Evolutionary conservation across 345 rosid genomes (phyloP).

Genomic region (Raphanus sativus): DNA sequence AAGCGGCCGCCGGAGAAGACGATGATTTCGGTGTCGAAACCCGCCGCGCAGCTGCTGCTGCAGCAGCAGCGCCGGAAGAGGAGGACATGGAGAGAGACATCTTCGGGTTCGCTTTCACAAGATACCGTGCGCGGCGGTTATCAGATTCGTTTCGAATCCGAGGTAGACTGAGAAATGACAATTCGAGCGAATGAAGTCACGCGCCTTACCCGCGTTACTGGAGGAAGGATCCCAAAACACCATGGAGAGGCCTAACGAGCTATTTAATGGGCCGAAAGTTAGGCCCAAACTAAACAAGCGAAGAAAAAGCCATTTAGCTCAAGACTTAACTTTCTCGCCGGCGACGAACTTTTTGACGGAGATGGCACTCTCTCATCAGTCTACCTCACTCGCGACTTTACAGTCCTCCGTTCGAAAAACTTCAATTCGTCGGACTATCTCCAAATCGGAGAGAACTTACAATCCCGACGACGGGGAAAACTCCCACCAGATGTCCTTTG

Average conservation of each 20-base stretch:
- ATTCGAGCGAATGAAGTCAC: conserved; percentile 10
- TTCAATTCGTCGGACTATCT: background rate
- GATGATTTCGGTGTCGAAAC: conserved; percentile 31
- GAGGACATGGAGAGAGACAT: conserved; percentile 42
- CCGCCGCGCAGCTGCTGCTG: conserved; percentile 23
- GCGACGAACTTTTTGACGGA: conserved; percentile 20
- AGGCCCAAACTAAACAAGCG: conserved; percentile 3
- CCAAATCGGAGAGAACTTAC: background rate
- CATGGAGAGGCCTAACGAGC: too few species aligned
- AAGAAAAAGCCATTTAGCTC: background rate
- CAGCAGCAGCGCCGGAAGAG: conserved; percentile 22
- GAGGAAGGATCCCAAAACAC: background rate
- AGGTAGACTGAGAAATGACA: background rate
- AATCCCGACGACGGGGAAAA: background rate
- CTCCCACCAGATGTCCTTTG: conserved; percentile 2
- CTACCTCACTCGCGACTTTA: background rate
- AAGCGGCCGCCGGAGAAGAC: conserved; percentile 21
- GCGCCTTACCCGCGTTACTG: conserved; percentile 35
- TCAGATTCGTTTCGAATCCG: conserved; percentile 19
- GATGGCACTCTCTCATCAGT: conserved; percentile 42
- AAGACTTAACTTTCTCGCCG: background rate
- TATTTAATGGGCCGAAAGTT: background rate
- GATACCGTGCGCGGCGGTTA: conserved; percentile 30
- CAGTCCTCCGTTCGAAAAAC: background rate
- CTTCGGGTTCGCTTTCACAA: background rate